Evolutionary conservation across 768 basidiomycete species (phyloP), one percentile per base, ranked within the genome.

Genomic region (Inosperma sp.): DNA sequence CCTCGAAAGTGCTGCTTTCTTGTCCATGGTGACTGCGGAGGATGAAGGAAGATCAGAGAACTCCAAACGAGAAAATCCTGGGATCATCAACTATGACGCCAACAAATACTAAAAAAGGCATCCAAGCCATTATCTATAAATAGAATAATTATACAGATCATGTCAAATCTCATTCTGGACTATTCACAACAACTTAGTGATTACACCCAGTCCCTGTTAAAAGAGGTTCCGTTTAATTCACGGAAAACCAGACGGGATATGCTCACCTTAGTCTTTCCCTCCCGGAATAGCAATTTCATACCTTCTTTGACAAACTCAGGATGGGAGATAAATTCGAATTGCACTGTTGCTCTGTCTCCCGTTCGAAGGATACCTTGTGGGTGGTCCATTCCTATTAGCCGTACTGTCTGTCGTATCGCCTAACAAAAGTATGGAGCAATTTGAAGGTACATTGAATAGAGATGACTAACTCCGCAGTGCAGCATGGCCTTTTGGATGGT

Each of bases 241-340:
- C n/a, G 3, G 10, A 44, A 26, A 7, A 26, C 3, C 31, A 56
- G 30, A 42, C 13, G 25, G 16, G 35, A 41, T 41, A 14, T n/a
- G 22, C 16, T 61, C 73, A 84, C 93, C 77, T 96, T 97, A 1
- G 93, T 96, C 73, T 92, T 93, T 3, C 94, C 95, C 68, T 98
- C 96, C 33, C 95, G 76, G 66, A 98, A 93, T 10, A 99, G 69
- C 19, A 95, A 74, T 68, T 93, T 92, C 85, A 90, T 91, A 22
- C 94, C 94, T 58, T 85, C 86, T 65, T 94, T 93, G 56, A 98
- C 74, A 63, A 84, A 94, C 72, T 96, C 95, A 0, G 91, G 86
- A 48, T 88, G 86, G 12, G 88, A 85, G 48, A 95, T 89, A 62
- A 97, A 95, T 70, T 97, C 91, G 59, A 98, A 97, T 27, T 81